These are phyloP conservation scores for Calocybe gangraenosa DNA, from an alignment of 768 basidiomycete species.

Conservation along the genomic window DNA sequence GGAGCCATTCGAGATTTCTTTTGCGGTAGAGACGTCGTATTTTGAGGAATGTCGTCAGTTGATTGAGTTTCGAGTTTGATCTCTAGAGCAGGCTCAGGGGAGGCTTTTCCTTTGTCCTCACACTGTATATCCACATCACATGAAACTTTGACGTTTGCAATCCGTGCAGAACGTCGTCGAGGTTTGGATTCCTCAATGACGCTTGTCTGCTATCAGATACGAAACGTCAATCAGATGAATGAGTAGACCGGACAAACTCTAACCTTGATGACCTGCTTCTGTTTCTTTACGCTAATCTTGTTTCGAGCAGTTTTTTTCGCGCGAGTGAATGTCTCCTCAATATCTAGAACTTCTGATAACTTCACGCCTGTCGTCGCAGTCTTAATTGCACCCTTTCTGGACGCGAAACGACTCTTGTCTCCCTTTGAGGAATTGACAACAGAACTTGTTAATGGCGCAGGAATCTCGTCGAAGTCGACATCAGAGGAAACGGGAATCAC, in stretches of 20 bases:
- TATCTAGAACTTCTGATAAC: too few species aligned
- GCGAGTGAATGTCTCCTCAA: too few species aligned
- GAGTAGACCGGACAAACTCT: too few species aligned
- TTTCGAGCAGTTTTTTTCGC: conserved; percentile 2
- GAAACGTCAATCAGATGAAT: too few species aligned
- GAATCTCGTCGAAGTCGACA: conserved; percentile 30
- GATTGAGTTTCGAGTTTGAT: too few species aligned
- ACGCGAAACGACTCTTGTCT: conserved; percentile 17
- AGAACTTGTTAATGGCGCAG: conserved; percentile 13
- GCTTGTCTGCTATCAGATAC: not conserved
- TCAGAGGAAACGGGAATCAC: not conserved
- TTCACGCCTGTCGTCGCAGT: too few species aligned
- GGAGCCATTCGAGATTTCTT: conserved; percentile 7
- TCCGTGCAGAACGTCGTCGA: conserved; percentile 11
- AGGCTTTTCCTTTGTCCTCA: too few species aligned
- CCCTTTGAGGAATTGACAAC: conserved; percentile 2
- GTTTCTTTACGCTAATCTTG: not conserved
- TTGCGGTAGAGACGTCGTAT: too few species aligned
- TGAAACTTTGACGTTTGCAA: not conserved
- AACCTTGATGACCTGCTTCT: not conserved
- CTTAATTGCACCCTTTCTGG: too few species aligned
- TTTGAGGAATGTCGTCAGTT: too few species aligned
- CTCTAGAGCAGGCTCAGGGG: too few species aligned
- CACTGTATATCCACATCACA: too few species aligned
- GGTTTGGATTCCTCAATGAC: not conserved